Evolutionary conservation across 1,284 basidiomycete species (phyloP).

Genomic region (Peniophora sp.): DNA sequence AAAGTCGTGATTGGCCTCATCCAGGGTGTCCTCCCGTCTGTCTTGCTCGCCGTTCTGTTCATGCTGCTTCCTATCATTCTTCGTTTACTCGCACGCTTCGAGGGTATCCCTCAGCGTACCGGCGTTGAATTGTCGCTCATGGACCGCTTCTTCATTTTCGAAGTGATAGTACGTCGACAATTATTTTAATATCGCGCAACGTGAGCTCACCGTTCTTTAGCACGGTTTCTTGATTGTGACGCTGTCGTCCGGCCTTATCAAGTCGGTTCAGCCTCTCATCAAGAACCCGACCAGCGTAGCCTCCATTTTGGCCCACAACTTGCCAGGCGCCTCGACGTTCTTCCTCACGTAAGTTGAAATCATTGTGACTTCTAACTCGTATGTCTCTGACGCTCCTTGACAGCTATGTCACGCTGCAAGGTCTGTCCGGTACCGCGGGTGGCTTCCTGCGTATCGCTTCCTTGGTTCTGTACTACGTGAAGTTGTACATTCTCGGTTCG

Average conservation of each 20-base stretch:
- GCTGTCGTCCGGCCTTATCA: constrained; percentile 72
- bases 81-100: constrained; percentile 67
- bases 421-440: constrained; percentile 68
- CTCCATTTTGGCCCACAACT: constrained; percentile 58
- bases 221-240: constrained; percentile 90
- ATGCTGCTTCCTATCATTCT: constrained; percentile 86
- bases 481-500: constrained; percentile 76
- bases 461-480: constrained; percentile 80
- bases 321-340: constrained; percentile 87
- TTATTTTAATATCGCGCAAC: constrained; percentile 14
- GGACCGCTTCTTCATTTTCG: constrained; percentile 89
- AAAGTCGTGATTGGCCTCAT: constrained; percentile 72
- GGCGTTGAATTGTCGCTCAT: constrained; percentile 87
- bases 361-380: constrained; percentile 11
- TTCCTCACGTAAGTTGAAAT: constrained; percentile 77
- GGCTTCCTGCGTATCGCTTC: constrained; percentile 77
- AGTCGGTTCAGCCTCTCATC: constrained; percentile 55
- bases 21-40: constrained; percentile 83
- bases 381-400: background rate
- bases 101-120: constrained; percentile 76
- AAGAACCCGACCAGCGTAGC: constrained; percentile 59
- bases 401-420: constrained; percentile 62
- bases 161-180: constrained; percentile 60
- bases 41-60: constrained; percentile 83
- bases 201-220: constrained; percentile 23